Percentiles rank a stretch among this genome's conserved stretches.
phyloP scores from a whole-genome alignment of 2,329 filamentous ascomycete genomes.

The Diaporthe ilicicola region DNA sequence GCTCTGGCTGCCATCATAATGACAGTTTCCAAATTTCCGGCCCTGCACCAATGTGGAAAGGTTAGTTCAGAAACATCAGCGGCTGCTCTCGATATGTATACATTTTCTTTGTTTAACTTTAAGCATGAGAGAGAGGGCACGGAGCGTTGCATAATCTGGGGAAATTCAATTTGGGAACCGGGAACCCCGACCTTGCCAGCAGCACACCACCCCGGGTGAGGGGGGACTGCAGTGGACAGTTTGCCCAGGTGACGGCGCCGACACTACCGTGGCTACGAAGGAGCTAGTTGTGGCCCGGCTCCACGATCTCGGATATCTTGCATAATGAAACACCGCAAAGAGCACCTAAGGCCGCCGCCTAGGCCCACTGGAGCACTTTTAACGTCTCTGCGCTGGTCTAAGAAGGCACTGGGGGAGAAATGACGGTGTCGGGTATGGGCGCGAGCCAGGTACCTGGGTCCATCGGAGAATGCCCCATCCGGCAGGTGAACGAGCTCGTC shows the following conservation, averaged over 20 bases:
- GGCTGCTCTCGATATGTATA: too few species aligned
- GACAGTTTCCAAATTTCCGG: too few species aligned
- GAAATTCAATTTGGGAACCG: neutral
- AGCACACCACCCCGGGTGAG: neutral
- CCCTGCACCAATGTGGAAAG: too few species aligned
- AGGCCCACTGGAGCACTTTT: neutral
- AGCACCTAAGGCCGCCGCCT: neutral
- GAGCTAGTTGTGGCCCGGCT: constrained; percentile 10
- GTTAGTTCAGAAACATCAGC: too few species aligned
- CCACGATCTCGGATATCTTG: constrained; percentile 12
- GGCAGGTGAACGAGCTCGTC: constrained; percentile 14
- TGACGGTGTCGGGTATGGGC: neutral
- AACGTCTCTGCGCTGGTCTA: neutral
- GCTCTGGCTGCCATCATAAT: too few species aligned
- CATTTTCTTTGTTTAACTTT: too few species aligned
- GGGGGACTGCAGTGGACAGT: neutral
- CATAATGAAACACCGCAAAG: neutral
- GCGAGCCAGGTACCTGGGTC: constrained; percentile 13
- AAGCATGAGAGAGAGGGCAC: too few species aligned
- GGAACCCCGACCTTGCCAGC: neutral
- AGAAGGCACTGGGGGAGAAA: neutral
- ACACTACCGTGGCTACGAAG: constrained; percentile 1
- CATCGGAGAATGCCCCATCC: constrained; percentile 4
- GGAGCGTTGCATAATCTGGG: constrained; percentile 11
- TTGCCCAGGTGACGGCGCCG: constrained; percentile 15